phyloP scores from a whole-genome alignment of 2,329 filamentous ascomycete species.

The Neoscytalidium dimidiatum region DNA sequence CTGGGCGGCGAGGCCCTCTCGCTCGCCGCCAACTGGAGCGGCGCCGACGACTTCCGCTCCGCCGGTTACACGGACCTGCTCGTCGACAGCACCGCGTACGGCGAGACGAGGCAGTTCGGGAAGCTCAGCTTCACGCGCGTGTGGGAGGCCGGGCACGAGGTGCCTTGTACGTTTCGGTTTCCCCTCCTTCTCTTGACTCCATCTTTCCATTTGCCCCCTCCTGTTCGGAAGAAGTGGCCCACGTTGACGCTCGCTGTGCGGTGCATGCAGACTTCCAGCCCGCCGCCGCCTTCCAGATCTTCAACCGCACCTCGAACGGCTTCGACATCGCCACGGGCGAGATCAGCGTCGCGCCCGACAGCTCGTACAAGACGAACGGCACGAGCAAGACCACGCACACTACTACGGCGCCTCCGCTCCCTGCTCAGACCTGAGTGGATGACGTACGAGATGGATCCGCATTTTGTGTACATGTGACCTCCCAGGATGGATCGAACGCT shows the following conservation, averaged over 20 bases:
- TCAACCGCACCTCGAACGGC: conserved; percentile 50
- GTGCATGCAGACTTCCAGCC: conserved; percentile 40
- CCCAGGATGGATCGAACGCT: too few relatives aligned
- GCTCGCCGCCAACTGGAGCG: conserved; percentile 47
- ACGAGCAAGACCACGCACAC: not conserved
- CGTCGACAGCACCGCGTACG: conserved; percentile 62
- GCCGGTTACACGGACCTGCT: conserved; percentile 72
- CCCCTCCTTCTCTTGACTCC: not conserved
- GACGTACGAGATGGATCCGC: too few relatives aligned
- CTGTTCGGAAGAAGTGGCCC: not conserved
- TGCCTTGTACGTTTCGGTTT: conserved; percentile 40
- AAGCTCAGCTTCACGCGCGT: conserved; percentile 59
- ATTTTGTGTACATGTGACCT: too few relatives aligned
- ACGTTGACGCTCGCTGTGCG: not conserved
- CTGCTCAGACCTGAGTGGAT: not conserved
- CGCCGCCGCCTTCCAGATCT: conserved; percentile 50
- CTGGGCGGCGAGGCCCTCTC: conserved; percentile 3
- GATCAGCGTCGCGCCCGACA: conserved; percentile 23
- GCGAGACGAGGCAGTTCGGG: conserved; percentile 73
- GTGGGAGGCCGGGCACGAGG: conserved; percentile 55
- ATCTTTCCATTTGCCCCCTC: not conserved
- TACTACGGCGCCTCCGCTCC: not conserved
- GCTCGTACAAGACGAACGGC: not conserved
- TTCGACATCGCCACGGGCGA: conserved; percentile 54
- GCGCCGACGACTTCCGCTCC: conserved; percentile 54